Evolutionary conservation across 768 basidiomycete species (phyloP).

Genomic region (Chalciporus chontae): DNA sequence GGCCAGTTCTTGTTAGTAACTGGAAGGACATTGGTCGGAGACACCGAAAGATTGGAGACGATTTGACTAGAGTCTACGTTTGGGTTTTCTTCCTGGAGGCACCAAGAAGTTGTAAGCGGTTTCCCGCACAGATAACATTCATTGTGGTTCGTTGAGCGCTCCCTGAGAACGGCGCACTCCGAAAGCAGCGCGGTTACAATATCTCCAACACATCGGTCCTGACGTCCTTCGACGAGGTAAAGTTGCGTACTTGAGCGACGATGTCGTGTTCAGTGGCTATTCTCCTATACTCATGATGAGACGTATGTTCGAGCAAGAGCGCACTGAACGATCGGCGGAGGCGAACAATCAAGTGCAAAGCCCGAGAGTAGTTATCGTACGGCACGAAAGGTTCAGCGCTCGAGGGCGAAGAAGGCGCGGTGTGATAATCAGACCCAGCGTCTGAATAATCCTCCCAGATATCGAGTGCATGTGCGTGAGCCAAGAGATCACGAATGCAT

Average conservation of each 20-base stretch:
- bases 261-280: slow-evolving; percentile 5
- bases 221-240: neutral
- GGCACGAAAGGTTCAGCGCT: neutral
- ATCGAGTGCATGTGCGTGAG: neutral
- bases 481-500: slow-evolving; percentile 7
- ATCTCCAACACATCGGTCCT: neutral
- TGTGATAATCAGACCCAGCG: neutral
- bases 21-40: no score
- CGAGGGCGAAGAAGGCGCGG: neutral
- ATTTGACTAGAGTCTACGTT: no score
- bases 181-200: no score
- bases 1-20: no score
- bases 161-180: no score
- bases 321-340: slow-evolving; percentile 2
- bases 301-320: slow-evolving; percentile 1
- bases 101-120: no score
- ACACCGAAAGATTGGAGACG: no score
- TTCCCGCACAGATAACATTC: no score
- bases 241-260: neutral
- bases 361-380: neutral
- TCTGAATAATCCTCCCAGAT: neutral
- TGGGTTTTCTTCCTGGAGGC: no score
- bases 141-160: no score
- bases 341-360: slow-evolving; percentile 1
- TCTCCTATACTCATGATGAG: slow-evolving; percentile 17